Base-by-base conservation (phyloP, 202 grass and related monocot genomes). In the Carex arenaria region DNA sequence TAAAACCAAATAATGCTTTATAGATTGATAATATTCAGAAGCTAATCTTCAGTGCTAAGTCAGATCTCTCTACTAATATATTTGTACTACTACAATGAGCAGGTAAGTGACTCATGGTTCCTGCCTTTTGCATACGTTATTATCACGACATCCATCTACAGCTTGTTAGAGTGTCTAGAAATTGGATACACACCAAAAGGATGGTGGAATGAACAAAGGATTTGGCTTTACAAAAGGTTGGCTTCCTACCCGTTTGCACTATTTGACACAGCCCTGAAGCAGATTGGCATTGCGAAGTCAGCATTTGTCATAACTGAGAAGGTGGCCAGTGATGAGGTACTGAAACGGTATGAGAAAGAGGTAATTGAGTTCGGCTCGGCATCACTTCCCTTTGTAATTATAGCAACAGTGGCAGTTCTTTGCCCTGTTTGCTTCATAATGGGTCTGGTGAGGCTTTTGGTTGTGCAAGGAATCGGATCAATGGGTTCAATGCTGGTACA, bases 141-240 rank as follows among this genome's bases (percentile, higher is more conserved):
- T 2, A 19, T 43, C 1, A 57, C 12, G 60, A 85, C 87, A 81
- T 63, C 57, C 26, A 51, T 81, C 22, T 75, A 61, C 75, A 77
- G 76, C 54, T 68, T 85, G 20, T 75, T 31, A 56, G 87, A 88
- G 67, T 61, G 72, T 63, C 51, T 81, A 17, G 12, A 22, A 10
- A 31, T 56, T 17, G 82, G 87, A 55, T 68, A 40, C 52, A 88
- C 87, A 8, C 14, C 60, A n/a, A 76, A 74, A 72, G 43, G 59
- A 23, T 88, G 87, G 87, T 88, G 87, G 87, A 88, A 88, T 40
- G 87, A 88, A 72, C 71, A 82, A 61, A 85, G 87, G 49, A 88
- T 80, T 49, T 88, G 83, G 77, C 56, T 88, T 61, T 88, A 74
- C 45, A 85, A 81, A 64, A 84, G 87, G 63, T 85, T 81, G 56